Evolutionary conservation across 2,329 filamentous ascomycete genomes (phyloP).

Genomic region (Aspergillus pseudonomiae): DNA sequence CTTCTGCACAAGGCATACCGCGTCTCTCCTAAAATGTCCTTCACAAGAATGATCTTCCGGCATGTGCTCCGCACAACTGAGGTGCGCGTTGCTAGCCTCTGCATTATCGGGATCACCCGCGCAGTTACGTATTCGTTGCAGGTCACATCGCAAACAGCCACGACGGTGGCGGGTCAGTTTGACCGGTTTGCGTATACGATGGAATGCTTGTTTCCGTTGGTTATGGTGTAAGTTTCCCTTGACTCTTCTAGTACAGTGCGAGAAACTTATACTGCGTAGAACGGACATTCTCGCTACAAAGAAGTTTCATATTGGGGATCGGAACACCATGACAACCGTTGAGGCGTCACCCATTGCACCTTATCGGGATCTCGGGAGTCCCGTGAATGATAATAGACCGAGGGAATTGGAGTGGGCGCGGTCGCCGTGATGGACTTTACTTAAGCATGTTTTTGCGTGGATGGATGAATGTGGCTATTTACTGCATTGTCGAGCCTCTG

Average conservation of each 20-base stretch:
- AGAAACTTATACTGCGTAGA: neutral
- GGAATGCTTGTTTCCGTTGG: constrained; percentile 17
- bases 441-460: neutral
- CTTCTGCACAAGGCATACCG: constrained; percentile 10
- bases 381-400: neutral
- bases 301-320: constrained; percentile 2
- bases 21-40: constrained; percentile 2
- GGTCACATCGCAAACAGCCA: constrained; percentile 10
- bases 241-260: neutral
- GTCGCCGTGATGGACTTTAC: neutral
- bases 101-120: constrained; percentile 14
- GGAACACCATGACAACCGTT: neutral
- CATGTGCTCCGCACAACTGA: constrained; percentile 14
- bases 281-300: constrained; percentile 16
- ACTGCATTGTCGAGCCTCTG: neutral
- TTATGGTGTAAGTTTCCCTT: constrained; percentile 10
- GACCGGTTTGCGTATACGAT: constrained; percentile 18
- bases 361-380: neutral
- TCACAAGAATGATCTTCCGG: constrained; percentile 1
- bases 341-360: constrained; percentile 17
- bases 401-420: neutral
- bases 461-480: neutral
- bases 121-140: constrained; percentile 15
- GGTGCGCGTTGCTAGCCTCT: constrained; percentile 14
- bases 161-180: constrained; percentile 8